Evolutionary conservation across 306 rosid species (phyloP), one percentile per base, ranked within the genome.

Genomic region (Glycine latifolia): DNA sequence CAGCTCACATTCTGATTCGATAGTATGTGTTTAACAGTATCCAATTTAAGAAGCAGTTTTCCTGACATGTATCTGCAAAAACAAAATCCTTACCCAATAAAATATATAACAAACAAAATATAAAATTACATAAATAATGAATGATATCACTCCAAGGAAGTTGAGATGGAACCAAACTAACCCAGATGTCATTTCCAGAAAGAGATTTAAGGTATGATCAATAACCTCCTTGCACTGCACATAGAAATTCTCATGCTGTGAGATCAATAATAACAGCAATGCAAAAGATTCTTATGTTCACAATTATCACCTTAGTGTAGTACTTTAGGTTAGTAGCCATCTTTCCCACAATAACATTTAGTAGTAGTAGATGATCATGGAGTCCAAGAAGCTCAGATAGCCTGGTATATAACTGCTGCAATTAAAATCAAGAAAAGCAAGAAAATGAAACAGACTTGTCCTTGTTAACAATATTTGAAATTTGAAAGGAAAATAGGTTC

Each of bases 381-480:
- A 95, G 91, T 66, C 98, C 97, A 71, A 94, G 91, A 78, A 92
- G 97, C 73, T 92, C 98, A 78, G 97, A 91, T 54, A 95, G 86
- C 66, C 94, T 88, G 43, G 94, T 91, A 87, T 95, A 95, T 81
- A 95, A 86, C 94, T 91, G 97, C 97, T 92, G 92, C 86, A 90
- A 87, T 86, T 79, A 58, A 60, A 81, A 68, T 69, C 47, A 73
- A 77, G 54, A 79, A 76, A 82, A 54, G 70, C 81, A 84, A 83
- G 47, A 73, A 80, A 72, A 81, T 62, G 47, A 39, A 35, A 47
- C 76, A 79, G 71, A 79, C 52, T 61, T 49, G 79, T 67, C 78
- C 65, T 46, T 68, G 62, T 17, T 11, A 56, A 41, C 44, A 82
- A 73, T 33, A 15, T 49, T 41, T 13, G 3, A 71, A 58, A 72